These are phyloP conservation scores for Remersonia thermophila DNA, from an alignment of 2,329 filamentous ascomycete genomes.

Conservation along the genomic window DNA sequence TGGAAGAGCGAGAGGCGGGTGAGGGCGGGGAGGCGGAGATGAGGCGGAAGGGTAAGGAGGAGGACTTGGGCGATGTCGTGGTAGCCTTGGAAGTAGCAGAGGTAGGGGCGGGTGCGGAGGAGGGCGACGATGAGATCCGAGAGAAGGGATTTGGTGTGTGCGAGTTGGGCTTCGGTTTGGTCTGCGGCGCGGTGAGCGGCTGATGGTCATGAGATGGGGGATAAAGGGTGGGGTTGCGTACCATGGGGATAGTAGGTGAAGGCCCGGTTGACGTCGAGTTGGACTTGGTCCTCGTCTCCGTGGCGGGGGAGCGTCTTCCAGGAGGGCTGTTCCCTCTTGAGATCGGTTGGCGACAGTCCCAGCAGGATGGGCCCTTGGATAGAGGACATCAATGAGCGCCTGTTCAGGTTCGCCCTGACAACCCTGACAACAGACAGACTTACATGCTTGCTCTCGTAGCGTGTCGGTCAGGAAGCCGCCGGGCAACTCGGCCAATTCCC, in stretches of 20 bases:
- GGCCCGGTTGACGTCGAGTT: constrained; percentile 85
- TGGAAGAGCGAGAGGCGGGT: constrained; percentile 76
- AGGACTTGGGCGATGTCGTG: constrained; percentile 97
- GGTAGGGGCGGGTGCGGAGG: constrained; percentile 65
- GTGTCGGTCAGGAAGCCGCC: constrained; percentile 58
- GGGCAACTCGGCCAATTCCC: constrained; percentile 44
- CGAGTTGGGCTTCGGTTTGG: constrained; percentile 55
- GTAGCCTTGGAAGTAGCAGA: constrained; percentile 97
- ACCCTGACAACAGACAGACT: constrained; percentile 25
- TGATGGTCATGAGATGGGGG: constrained; percentile 4
- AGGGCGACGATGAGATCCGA: constrained; percentile 69
- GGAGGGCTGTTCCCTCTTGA: constrained; percentile 14
- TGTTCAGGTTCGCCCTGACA: background rate
- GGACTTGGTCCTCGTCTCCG: constrained; percentile 79
- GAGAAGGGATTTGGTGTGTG: constrained; percentile 60
- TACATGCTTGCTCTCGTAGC: constrained; percentile 66
- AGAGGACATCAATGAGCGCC: background rate
- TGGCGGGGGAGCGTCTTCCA: constrained; percentile 63
- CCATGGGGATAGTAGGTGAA: constrained; percentile 91
- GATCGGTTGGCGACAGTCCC: constrained; percentile 24
- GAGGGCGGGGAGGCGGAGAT: constrained; percentile 49
- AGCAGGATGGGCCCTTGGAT: constrained; percentile 51
- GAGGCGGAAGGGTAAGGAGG: constrained; percentile 64
- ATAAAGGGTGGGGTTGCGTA: constrained; percentile 34
- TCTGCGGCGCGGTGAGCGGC: constrained; percentile 30